Percentiles rank a stretch among this genome's conserved stretches.
phyloP scores from a whole-genome alignment of 331 rosid genomes.

The Dryas integrifolia region DNA sequence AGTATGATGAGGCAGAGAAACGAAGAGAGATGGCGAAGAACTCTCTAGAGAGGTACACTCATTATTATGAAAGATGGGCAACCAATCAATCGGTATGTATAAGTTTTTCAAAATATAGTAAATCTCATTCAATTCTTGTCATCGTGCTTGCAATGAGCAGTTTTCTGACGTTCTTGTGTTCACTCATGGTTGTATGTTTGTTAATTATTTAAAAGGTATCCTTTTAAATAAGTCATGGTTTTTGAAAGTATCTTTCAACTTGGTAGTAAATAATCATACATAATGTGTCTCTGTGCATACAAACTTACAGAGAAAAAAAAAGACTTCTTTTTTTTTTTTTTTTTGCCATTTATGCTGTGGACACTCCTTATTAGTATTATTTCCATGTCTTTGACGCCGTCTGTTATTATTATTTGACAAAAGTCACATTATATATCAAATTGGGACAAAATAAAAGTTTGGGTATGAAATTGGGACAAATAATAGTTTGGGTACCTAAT shows the following conservation, averaged over 20 bases:
- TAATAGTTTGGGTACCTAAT: too few relatives aligned
- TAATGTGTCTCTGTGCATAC: background rate
- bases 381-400: too few relatives aligned
- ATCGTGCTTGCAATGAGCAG: background rate
- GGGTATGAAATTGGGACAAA: too few relatives aligned
- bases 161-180: background rate
- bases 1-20: conserved; percentile 49
- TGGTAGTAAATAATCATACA: background rate
- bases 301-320: too few relatives aligned
- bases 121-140: background rate
- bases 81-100: conserved; percentile 47
- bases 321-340: too few relatives aligned
- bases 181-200: background rate
- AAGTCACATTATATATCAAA: too few relatives aligned
- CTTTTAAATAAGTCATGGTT: background rate
- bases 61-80: conserved; percentile 58
- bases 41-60: conserved; percentile 45
- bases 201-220: background rate
- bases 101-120: background rate
- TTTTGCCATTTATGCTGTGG: too few relatives aligned
- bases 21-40: conserved; percentile 39
- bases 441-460: too few relatives aligned
- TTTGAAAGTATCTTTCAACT: background rate
- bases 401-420: too few relatives aligned
- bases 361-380: too few relatives aligned